A percentile compares a stretch with the other conserved stretches of the same genome.
Evolutionary conservation across 441 rosid genomes (phyloP).

Genomic region (Aleurites moluccanus): DNA sequence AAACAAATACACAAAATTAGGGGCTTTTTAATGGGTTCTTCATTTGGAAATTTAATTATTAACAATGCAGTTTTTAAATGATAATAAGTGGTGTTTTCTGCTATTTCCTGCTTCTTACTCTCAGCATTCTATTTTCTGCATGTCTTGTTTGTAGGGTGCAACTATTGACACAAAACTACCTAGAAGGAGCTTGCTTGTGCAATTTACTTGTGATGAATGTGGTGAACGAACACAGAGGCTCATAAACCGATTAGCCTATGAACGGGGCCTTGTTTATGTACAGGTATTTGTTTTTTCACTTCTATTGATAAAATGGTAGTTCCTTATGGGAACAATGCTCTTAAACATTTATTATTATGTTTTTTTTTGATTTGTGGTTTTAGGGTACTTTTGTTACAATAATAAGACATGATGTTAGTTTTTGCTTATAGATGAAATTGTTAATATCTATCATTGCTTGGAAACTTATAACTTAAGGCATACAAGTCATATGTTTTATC

Average conservation of each 20-base stretch:
- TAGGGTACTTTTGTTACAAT: background rate
- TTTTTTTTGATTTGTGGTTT: background rate
- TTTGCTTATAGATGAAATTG: background rate
- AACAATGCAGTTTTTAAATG: background rate
- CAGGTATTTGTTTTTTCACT: constrained; percentile 47
- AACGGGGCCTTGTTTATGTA: constrained; percentile 75
- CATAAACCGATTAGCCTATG: constrained; percentile 76
- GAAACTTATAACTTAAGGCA: background rate
- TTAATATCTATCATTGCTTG: background rate
- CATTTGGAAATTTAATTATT: background rate
- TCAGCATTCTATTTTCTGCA: background rate
- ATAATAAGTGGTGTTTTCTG: background rate
- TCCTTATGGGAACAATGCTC: background rate
- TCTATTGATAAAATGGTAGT: constrained; percentile 2
- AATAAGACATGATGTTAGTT: background rate
- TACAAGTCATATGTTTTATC: background rate
- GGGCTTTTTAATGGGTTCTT: background rate
- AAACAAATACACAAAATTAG: background rate
- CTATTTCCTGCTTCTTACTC: background rate
- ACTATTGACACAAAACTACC: constrained; percentile 66
- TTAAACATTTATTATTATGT: too few relatives aligned
- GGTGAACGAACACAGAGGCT: constrained; percentile 84
- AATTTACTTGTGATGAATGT: constrained; percentile 73
- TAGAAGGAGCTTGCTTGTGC: constrained; percentile 74
- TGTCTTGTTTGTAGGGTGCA: constrained; percentile 38